These are phyloP conservation scores for Sarocladiaceae sp. DNA, from an alignment of 2,329 filamentous ascomycete species.

Conservation along the genomic window DNA sequence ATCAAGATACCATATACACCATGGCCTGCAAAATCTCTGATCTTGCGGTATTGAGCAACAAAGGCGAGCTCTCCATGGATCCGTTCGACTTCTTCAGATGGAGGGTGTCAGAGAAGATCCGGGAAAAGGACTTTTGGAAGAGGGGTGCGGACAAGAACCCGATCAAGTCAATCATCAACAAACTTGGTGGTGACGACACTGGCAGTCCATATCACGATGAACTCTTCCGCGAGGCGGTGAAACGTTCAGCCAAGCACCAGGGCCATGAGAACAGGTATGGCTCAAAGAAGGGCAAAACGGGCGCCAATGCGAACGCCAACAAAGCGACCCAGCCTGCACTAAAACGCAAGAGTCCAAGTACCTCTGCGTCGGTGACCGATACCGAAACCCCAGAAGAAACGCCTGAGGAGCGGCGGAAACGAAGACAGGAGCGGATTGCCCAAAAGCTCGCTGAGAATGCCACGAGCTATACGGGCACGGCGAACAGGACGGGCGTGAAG, in stretches of 20 bases:
- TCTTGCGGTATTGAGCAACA: conserved; percentile 20
- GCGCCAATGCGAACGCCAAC: background rate
- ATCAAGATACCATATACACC: conserved; percentile 30
- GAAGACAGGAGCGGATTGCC: too few species aligned
- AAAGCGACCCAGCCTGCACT: too few species aligned
- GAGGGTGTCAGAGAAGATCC: conserved; percentile 21
- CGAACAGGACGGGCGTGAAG: too few species aligned
- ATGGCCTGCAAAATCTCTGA: conserved; percentile 29
- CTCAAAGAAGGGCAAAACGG: conserved; percentile 9
- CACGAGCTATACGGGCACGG: too few species aligned
- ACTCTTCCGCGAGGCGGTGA: conserved; percentile 22
- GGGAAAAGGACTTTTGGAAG: conserved; percentile 10
- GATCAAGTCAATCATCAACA: background rate
- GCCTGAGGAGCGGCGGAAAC: too few species aligned
- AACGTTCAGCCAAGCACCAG: conserved; percentile 22
- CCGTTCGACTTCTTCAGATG: conserved; percentile 34
- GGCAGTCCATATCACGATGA: conserved; percentile 19
- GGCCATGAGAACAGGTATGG: conserved; percentile 17
- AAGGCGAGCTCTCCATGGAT: conserved; percentile 27
- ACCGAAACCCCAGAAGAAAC: too few species aligned
- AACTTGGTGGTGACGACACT: conserved; percentile 2
- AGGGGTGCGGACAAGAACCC: conserved; percentile 8
- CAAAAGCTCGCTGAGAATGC: too few species aligned
- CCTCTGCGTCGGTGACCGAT: too few species aligned
- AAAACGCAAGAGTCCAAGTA: too few species aligned